A percentile compares a stretch with the other conserved stretches of the same genome.
phyloP scores from a whole-genome alignment of 2,329 filamentous ascomycete genomes.

The Clonostachys byssicola region DNA sequence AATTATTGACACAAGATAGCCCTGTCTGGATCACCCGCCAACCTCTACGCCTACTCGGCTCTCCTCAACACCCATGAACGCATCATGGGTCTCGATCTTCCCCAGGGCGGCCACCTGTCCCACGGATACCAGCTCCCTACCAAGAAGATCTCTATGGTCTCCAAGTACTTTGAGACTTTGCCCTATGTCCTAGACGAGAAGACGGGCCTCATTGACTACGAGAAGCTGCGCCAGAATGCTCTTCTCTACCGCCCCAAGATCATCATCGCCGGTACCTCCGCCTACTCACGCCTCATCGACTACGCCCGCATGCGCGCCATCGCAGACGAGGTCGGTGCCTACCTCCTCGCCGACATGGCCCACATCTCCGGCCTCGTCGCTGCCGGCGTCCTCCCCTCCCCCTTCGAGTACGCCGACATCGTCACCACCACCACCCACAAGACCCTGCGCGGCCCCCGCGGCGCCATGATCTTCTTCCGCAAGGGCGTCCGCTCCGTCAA shows the following conservation, averaged over 20 bases:
- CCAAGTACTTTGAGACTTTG: constrained; percentile 95
- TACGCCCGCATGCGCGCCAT: constrained; percentile 86
- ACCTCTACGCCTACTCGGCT: constrained; percentile 89
- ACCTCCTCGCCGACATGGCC: constrained; percentile 90
- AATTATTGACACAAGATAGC: constrained; percentile 36
- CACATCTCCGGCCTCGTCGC: constrained; percentile 92
- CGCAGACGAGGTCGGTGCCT: constrained; percentile 81
- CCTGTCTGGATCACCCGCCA: constrained; percentile 66
- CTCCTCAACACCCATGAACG: constrained; percentile 86
- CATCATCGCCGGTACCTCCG: constrained; percentile 87
- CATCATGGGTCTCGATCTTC: constrained; percentile 92
- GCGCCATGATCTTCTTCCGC: constrained; percentile 97
- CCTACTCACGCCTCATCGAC: constrained; percentile 91
- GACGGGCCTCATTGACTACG: constrained; percentile 90
- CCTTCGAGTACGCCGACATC: constrained; percentile 83
- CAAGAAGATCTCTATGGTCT: constrained; percentile 90
- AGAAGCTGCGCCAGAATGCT: constrained; percentile 79
- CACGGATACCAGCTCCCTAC: constrained; percentile 93
- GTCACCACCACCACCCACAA: constrained; percentile 99
- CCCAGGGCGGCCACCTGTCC: constrained; percentile 89
- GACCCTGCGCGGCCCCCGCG: constrained; percentile 85
- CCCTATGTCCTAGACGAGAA: constrained; percentile 86
- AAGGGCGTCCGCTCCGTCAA: constrained; percentile 81
- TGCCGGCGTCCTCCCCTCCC: constrained; percentile 81
- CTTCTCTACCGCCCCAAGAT: constrained; percentile 88